Evolutionary conservation across 2,329 filamentous ascomycete species (phyloP).

Genomic region (Cladophialophora immunda): DNA sequence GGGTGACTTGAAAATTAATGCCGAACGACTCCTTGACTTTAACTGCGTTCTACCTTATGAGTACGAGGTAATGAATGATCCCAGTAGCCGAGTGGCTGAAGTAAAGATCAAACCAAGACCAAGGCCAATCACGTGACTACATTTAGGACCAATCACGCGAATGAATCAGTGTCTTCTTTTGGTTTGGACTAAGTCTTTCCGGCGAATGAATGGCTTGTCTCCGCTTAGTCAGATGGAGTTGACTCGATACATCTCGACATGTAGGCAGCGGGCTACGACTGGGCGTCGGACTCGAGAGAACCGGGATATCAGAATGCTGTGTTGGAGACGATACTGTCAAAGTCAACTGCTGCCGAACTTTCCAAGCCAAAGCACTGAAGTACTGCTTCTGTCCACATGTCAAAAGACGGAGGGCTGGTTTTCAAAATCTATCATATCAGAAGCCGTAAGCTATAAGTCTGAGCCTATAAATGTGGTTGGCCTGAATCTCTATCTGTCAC

Average conservation of each 20-base stretch:
- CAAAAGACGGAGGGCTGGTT: neutral
- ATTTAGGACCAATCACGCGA: neutral
- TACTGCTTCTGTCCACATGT: neutral
- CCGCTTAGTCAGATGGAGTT: neutral
- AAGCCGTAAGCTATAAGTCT: neutral
- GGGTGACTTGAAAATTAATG: neutral
- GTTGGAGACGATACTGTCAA: neutral
- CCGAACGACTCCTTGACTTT: neutral
- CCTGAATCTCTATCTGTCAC: neutral
- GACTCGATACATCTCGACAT: neutral
- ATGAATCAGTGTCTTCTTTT: neutral
- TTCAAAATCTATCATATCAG: neutral
- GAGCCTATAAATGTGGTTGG: neutral
- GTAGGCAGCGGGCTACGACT: neutral
- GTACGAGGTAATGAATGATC: neutral
- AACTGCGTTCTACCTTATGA: neutral
- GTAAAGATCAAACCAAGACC: neutral
- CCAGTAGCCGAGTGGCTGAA: neutral
- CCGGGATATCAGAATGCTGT: neutral
- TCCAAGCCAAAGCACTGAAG: neutral
- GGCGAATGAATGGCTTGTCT: neutral
- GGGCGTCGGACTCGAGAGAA: neutral
- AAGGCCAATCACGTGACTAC: too few relatives aligned
- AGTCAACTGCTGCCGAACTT: neutral
- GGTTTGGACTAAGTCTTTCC: neutral